Conservation (phyloP, 305 asterid genomes). For the Lippia alba region DNA sequence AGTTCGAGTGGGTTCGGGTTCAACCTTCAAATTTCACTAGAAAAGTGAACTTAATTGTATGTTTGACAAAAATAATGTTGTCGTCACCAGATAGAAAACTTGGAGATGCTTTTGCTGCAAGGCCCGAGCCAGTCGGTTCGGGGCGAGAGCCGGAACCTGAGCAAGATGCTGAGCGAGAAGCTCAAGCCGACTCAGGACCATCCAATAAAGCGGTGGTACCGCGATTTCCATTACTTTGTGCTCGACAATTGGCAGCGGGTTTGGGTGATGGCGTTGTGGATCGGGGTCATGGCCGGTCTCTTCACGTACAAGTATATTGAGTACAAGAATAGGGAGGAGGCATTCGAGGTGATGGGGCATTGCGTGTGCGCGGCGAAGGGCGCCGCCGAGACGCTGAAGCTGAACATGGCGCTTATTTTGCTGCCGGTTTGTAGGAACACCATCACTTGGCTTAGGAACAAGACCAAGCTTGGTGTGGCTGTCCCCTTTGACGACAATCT, state of each 20-base stretch:
- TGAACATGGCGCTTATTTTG: constrained; percentile 85
- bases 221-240: constrained; percentile 57
- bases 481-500: constrained; percentile 94
- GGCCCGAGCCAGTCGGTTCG: constrained; percentile 71
- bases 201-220: constrained; percentile 48
- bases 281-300: constrained; percentile 70
- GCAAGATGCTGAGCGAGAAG: constrained; percentile 75
- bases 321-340: constrained; percentile 59
- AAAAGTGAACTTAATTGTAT: no score
- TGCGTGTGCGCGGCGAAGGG: constrained; percentile 94
- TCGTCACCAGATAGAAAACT: constrained; percentile 68
- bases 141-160: constrained; percentile 74
- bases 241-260: constrained; percentile 80
- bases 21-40: no score
- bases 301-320: constrained; percentile 76
- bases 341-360: constrained; percentile 67
- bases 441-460: constrained; percentile 91
- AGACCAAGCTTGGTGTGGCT: constrained; percentile 74
- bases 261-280: constrained; percentile 84
- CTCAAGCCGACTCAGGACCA: constrained; percentile 55
- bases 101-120: constrained; percentile 89
- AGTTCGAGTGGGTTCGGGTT: no score
- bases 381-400: constrained; percentile 88
- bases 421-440: constrained; percentile 89
- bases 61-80: constrained; percentile 6